Evolutionary conservation across 2,329 filamentous ascomycete species (phyloP), one percentile per base, ranked within the genome.

Genomic region (Arthrobotrys iridis): DNA sequence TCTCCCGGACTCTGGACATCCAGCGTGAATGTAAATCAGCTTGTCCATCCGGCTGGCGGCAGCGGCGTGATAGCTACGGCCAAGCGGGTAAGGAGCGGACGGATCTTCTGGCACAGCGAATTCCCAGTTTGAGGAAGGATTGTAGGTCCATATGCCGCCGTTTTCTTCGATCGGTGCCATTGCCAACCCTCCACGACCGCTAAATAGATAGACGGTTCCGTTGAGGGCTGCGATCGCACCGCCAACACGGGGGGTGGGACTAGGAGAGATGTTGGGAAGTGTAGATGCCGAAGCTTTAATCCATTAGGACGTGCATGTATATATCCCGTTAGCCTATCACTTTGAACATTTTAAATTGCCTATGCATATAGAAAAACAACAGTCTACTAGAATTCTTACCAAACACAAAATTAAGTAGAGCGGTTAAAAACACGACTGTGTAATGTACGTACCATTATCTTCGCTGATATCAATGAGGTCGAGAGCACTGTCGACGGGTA

Each of bases 141-240:
- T 87, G 79, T 91, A 93, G 28, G 88, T 84, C 92, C 92, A 96
- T 59, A 96, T 85, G 2, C 88, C 85, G 13, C 93, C 93, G 8
- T 84, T 81, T 79, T 96, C 93, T 60, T 93, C 88, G 8, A 96
- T 84, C 0, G 91, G 88, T 1, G 86, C 84, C 87, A 91, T 89
- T 26, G 88, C 88, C 2, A 85, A 82, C 0, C 90, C 90, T 33
- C 90, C 89, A 46, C 91, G 88, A 7, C 93, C 93, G 52, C 92
- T 93, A 82, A 93, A 96, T 43, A 96, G 77, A 82, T 94, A 94
- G 79, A 96, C 88, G 20, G 88, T 88, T 46, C 86, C 86, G 70
- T 89, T 86, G 70, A 95, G 87, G 0, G 88, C 86, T 10, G 89
- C 87, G 0, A 90, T 88, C 33, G 92, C 89, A 78, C 92, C 88